Evolutionary conservation across 345 rosid genomes (phyloP).

Genomic region (Dipteronia sinensis): DNA sequence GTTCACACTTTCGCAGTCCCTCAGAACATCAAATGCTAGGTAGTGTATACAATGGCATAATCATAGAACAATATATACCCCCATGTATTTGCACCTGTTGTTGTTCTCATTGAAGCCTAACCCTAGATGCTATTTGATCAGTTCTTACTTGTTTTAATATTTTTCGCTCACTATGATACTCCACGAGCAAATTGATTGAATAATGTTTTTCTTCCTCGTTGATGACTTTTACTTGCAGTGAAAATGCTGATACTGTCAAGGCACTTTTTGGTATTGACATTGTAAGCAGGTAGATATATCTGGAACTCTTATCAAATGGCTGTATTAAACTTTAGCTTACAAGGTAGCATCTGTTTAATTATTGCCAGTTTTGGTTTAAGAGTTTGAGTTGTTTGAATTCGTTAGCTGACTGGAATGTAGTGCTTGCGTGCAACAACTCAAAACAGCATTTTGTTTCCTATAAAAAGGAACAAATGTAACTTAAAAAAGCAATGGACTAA

Average conservation of each 20-base stretch:
- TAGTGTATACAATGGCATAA: slow-evolving; percentile 21
- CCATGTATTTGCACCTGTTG: slow-evolving; percentile 2
- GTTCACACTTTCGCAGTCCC: slow-evolving; percentile 90
- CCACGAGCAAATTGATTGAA: not conserved
- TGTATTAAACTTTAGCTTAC: not conserved
- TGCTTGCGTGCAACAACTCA: not conserved
- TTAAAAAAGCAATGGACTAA: not conserved
- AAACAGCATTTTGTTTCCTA: not conserved
- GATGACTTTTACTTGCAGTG: slow-evolving; percentile 43
- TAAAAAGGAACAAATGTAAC: not conserved
- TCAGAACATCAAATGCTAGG: slow-evolving; percentile 63
- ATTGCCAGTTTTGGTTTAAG: not conserved
- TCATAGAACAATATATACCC: not conserved
- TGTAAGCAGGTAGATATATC: slow-evolving; percentile 67
- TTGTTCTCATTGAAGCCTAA: not conserved
- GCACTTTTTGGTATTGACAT: slow-evolving; percentile 84
- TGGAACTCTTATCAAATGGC: not conserved
- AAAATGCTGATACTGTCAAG: slow-evolving; percentile 67
- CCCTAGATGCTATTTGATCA: not conserved
- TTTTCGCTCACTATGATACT: not conserved
- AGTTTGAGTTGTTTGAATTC: not conserved
- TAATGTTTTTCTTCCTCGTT: slow-evolving; percentile 7
- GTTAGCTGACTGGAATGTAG: not conserved
- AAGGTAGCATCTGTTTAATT: not conserved
- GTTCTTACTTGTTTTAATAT: not conserved